These are phyloP conservation scores for Pythium utonaiense DNA, from an alignment of 352 stramenopile genomes.

Conservation along the genomic window DNA sequence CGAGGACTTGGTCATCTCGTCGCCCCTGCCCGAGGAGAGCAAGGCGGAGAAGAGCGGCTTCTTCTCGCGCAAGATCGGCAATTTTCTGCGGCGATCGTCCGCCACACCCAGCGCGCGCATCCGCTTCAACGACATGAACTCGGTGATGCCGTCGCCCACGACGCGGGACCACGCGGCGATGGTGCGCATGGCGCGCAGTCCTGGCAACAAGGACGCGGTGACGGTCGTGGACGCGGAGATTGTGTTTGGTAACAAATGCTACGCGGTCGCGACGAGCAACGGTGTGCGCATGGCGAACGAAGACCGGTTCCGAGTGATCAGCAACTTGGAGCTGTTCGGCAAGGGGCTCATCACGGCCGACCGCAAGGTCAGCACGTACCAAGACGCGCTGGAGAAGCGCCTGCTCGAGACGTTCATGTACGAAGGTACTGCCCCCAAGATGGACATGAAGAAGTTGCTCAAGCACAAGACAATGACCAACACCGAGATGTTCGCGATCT, in stretches of 20 bases:
- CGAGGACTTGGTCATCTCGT: conserved; percentile 7
- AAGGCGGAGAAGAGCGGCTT: conserved; percentile 36
- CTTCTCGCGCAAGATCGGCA: conserved; percentile 43
- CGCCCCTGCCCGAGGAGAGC: conserved; percentile 23
- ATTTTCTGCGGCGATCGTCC: conserved; percentile 47
- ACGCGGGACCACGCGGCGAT: conserved; percentile 1
- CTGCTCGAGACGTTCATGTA: conserved; percentile 51
- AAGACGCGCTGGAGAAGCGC: conserved; percentile 28
- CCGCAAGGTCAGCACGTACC: conserved; percentile 26
- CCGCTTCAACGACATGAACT: conserved; percentile 16
- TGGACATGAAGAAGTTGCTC: conserved; percentile 36
- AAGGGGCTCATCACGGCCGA: conserved; percentile 42
- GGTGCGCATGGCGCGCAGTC: conserved; percentile 1
- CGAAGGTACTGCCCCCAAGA: conserved; percentile 33
- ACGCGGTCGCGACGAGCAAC: conserved; percentile 41
- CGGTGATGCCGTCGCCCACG: conserved; percentile 15
- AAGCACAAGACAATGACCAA: conserved; percentile 28
- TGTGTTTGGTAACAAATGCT: conserved; percentile 37
- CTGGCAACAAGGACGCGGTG: conserved; percentile 6
- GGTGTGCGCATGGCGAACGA: conserved; percentile 55
- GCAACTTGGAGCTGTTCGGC: conserved; percentile 59
- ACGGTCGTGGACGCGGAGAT: conserved; percentile 49
- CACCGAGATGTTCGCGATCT: conserved; percentile 74
- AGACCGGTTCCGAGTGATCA: conserved; percentile 69
- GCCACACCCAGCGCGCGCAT: conserved; percentile 13